These are phyloP conservation scores for Bjerkandera adusta DNA, from an alignment of 1,284 basidiomycete genomes.

Conservation along the genomic window DNA sequence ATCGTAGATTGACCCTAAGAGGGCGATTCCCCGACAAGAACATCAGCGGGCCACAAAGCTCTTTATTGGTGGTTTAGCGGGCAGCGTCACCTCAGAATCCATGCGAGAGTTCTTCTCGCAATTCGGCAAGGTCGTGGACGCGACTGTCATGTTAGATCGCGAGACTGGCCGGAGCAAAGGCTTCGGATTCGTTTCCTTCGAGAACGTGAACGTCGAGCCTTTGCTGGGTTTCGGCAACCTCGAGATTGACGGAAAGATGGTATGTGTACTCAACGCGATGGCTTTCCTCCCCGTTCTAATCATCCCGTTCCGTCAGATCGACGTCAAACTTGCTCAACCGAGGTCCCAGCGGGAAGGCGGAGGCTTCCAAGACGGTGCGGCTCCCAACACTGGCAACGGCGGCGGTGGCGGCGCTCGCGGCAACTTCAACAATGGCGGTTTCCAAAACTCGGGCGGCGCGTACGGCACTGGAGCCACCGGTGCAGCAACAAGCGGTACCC, in stretches of 20 bases:
- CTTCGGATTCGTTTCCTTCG: conserved; percentile 97
- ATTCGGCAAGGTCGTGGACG: conserved; percentile 92
- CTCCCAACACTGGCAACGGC: conserved; percentile 19
- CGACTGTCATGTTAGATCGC: conserved; percentile 98
- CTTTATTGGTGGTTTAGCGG: conserved; percentile 94
- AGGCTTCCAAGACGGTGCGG: conserved; percentile 40
- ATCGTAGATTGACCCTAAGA: conserved; percentile 94
- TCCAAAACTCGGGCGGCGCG: conserved; percentile 29
- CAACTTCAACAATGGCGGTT: conserved; percentile 20
- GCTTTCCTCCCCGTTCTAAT: conserved; percentile 11
- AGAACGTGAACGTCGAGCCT: conserved; percentile 83
- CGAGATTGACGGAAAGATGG: conserved; percentile 90
- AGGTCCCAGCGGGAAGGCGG: conserved; percentile 66
- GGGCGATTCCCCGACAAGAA: conserved; percentile 95
- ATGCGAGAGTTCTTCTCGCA: conserved; percentile 92
- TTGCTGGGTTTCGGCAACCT: conserved; percentile 84
- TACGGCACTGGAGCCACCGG: conserved; percentile 19
- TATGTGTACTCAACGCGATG: too few species aligned
- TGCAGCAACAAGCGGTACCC: conserved; percentile 20
- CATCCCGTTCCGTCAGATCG: conserved; percentile 58
- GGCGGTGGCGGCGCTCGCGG: conserved; percentile 22
- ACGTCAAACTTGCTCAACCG: conserved; percentile 92
- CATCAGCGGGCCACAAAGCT: conserved; percentile 90
- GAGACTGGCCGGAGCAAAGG: conserved; percentile 96
- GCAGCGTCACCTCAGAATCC: conserved; percentile 88